Conservation (phyloP, 2,329 filamentous ascomycete genomes). For the Ilyonectria mors-panacis region DNA sequence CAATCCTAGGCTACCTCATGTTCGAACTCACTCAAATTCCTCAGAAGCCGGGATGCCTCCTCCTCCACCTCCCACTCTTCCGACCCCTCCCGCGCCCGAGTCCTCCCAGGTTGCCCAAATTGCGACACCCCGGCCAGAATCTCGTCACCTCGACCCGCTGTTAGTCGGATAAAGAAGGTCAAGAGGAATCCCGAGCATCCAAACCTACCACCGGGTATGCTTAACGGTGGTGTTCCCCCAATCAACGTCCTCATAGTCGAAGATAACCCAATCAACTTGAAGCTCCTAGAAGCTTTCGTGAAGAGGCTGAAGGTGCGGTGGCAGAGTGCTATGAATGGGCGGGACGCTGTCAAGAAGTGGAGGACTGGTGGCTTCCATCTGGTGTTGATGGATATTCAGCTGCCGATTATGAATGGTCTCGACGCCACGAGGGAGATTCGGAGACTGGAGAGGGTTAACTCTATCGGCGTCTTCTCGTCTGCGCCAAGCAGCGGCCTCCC, state of each 20-base stretch:
- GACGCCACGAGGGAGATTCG: slow-evolving; percentile 97
- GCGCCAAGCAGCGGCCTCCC: slow-evolving; percentile 69
- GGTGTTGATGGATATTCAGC: slow-evolving; percentile 98
- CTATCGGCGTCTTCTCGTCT: slow-evolving; percentile 91
- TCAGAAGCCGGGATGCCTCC: slow-evolving; percentile 66
- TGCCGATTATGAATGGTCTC: slow-evolving; percentile 95
- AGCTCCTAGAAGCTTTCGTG: slow-evolving; percentile 94
- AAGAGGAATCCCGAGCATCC: slow-evolving; percentile 66
- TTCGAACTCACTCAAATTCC: slow-evolving; percentile 72
- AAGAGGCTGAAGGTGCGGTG: slow-evolving; percentile 95
- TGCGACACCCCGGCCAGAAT: slow-evolving; percentile 67
- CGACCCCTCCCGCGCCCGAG: slow-evolving; percentile 69
- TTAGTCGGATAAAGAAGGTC: slow-evolving; percentile 63
- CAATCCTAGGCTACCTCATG: slow-evolving; percentile 61
- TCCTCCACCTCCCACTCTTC: slow-evolving; percentile 63
- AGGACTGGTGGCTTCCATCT: slow-evolving; percentile 92
- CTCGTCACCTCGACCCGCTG: slow-evolving; percentile 64
- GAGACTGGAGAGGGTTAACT: slow-evolving; percentile 89
- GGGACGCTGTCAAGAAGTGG: slow-evolving; percentile 95
- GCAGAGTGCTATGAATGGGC: slow-evolving; percentile 97
- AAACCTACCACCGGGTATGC: slow-evolving; percentile 72
- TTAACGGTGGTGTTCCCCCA: slow-evolving; percentile 89
- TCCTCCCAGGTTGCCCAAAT: slow-evolving; percentile 56
- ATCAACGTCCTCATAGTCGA: slow-evolving; percentile 99
- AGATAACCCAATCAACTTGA: slow-evolving; percentile 98